These are phyloP conservation scores for Dentipellis sp. DNA, from an alignment of 768 basidiomycete species.

Conservation along the genomic window DNA sequence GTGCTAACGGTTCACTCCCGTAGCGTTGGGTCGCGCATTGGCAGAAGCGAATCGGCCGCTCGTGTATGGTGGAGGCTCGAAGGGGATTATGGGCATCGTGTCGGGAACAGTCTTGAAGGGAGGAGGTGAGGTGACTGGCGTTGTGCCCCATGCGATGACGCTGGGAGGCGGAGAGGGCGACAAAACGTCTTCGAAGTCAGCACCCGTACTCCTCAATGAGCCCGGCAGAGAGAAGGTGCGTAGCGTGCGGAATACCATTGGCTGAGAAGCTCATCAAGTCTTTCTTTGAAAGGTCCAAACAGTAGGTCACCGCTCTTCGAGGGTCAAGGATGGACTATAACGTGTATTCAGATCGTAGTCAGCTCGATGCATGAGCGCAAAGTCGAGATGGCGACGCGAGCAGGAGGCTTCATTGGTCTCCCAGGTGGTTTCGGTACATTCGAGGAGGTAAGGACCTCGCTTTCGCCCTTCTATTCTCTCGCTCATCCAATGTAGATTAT, in stretches of 20 bases:
- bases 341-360: slow-evolving; percentile 48
- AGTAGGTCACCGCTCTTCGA: too few relatives aligned
- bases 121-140: slow-evolving; percentile 68
- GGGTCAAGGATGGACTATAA: neutral
- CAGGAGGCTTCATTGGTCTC: slow-evolving; percentile 75
- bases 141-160: slow-evolving; percentile 73
- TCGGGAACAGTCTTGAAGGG: slow-evolving; percentile 53
- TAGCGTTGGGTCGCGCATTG: slow-evolving; percentile 70
- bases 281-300: too few relatives aligned
- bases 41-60: slow-evolving; percentile 51
- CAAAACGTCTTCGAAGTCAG: slow-evolving; percentile 26
- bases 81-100: slow-evolving; percentile 83
- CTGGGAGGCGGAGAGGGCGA: slow-evolving; percentile 54
- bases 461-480: neutral
- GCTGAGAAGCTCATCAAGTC: neutral
- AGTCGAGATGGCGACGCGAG: slow-evolving; percentile 78
- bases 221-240: slow-evolving; percentile 27
- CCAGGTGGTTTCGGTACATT: slow-evolving; percentile 95
- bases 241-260: neutral
- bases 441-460: slow-evolving; percentile 60
- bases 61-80: slow-evolving; percentile 80
- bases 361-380: slow-evolving; percentile 87
- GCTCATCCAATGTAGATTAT: slow-evolving; percentile 40
- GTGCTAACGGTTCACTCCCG: neutral
- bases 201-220: slow-evolving; percentile 21